Percentiles rank a stretch among this genome's conserved stretches.
phyloP scores from a whole-genome alignment of 495 filamentous ascomycete genomes.

The Neurospora africana region DNA sequence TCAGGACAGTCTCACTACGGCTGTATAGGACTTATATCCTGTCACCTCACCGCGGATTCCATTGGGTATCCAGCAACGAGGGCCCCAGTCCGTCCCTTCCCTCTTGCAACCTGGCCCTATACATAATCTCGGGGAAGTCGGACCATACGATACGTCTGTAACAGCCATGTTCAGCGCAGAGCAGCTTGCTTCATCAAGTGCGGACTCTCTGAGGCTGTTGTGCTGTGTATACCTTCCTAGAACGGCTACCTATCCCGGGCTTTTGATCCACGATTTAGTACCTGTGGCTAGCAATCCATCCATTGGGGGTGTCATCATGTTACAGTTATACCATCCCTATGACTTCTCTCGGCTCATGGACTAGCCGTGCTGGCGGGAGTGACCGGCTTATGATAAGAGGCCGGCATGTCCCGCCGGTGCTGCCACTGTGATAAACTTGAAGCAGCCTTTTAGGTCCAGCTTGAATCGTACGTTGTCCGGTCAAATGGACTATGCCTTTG shows the following conservation, averaged over 20 bases:
- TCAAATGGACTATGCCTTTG: neutral
- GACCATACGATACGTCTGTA: neutral
- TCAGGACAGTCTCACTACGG: neutral
- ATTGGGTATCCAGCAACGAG: neutral
- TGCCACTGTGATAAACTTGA: neutral
- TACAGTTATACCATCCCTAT: neutral
- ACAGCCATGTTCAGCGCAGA: neutral
- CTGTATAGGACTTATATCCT: neutral
- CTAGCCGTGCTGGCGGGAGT: neutral
- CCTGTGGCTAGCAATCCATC: neutral
- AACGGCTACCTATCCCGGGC: neutral
- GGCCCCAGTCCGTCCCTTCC: neutral
- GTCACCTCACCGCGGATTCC: neutral
- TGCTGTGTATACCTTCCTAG: neutral
- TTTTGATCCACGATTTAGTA: neutral
- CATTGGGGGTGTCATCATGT: neutral
- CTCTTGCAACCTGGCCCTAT: neutral
- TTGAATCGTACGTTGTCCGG: neutral
- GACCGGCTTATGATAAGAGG: neutral
- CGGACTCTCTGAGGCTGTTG: neutral
- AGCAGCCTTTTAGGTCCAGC: neutral
- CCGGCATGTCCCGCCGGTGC: neutral
- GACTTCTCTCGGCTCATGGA: neutral
- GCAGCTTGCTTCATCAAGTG: neutral
- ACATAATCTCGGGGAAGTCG: neutral